phyloP scores from a whole-genome alignment of 2,329 filamentous ascomycete genomes.

The Esteya vermicola region DNA sequence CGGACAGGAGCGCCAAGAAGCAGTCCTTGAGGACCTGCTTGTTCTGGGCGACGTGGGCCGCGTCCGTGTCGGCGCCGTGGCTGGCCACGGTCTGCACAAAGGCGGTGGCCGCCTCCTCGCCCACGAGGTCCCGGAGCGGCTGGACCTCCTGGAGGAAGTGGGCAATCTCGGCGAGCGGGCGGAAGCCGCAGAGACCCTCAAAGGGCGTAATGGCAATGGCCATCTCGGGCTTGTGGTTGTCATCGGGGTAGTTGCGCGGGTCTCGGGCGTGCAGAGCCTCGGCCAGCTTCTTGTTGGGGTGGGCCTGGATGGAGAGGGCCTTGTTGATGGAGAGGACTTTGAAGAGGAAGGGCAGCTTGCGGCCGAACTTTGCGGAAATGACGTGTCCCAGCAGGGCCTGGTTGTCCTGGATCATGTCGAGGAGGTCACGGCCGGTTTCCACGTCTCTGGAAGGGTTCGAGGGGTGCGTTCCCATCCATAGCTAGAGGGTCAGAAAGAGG shows the following conservation, averaged over 20 bases:
- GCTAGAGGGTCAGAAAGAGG: conserved; percentile 37
- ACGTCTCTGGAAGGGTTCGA: conserved; percentile 89
- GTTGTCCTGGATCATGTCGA: conserved; percentile 81
- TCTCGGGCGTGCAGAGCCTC: conserved; percentile 77
- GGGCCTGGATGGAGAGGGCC: conserved; percentile 91
- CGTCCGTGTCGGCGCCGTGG: conserved; percentile 24
- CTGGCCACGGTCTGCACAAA: conserved; percentile 39
- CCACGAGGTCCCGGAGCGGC: conserved; percentile 51
- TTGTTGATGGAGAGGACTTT: conserved; percentile 95
- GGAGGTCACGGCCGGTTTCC: conserved; percentile 66
- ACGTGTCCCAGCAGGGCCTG: conserved; percentile 63
- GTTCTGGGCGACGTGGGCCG: conserved; percentile 36
- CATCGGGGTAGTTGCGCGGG: conserved; percentile 90
- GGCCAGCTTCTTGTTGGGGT: conserved; percentile 89
- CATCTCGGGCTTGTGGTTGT: conserved; percentile 99
- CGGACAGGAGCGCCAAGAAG: conserved; percentile 72
- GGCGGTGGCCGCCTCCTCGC: conserved; percentile 43
- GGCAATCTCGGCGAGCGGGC: conserved; percentile 70
- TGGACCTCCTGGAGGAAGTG: conserved; percentile 56
- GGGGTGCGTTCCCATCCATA: conserved; percentile 99
- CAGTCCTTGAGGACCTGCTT: conserved; percentile 63
- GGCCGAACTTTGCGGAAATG: conserved; percentile 59
- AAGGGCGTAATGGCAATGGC: conserved; percentile 94
- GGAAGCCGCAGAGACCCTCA: conserved; percentile 90
- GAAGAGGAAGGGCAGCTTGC: conserved; percentile 89